These are phyloP conservation scores for Protea cynaroides DNA, from an alignment of 164 flowering plant genomes.

Conservation along the genomic window DNA sequence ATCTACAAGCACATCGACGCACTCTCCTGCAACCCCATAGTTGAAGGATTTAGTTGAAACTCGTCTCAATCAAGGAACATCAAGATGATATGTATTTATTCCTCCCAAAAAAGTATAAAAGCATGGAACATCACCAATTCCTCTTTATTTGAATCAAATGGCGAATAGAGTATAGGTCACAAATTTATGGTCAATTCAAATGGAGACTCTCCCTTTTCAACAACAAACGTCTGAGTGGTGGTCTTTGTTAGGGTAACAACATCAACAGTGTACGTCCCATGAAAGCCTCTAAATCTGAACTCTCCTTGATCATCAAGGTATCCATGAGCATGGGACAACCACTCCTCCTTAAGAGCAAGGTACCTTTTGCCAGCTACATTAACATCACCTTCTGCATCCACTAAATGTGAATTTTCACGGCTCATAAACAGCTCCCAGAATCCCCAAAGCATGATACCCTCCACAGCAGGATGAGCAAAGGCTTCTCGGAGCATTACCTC, in stretches of 20 bases:
- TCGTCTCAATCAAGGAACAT: too few species aligned
- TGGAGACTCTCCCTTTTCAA: constrained; percentile 62
- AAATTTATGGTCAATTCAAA: constrained; percentile 42
- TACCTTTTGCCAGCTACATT: constrained; percentile 75
- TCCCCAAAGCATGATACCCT: constrained; percentile 92
- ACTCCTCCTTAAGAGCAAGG: constrained; percentile 60
- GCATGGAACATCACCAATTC: too few species aligned
- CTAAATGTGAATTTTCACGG: constrained; percentile 63
- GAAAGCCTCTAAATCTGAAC: constrained; percentile 76
- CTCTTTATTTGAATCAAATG: not conserved
- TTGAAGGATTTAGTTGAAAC: not conserved
- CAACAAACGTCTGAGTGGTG: constrained; percentile 52
- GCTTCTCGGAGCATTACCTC: constrained; percentile 93
- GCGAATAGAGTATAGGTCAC: constrained; percentile 11
- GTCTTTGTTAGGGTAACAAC: constrained; percentile 27
- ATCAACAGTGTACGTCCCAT: constrained; percentile 56
- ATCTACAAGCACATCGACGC: constrained; percentile 47
- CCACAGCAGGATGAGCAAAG: constrained; percentile 86
- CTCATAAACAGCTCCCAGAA: constrained; percentile 98
- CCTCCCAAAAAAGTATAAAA: too few species aligned
- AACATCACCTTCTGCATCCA: constrained; percentile 80
- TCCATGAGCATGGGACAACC: constrained; percentile 66
- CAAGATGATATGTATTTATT: too few species aligned
- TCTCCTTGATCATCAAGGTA: constrained; percentile 46
- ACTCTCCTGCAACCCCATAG: constrained; percentile 37